phyloP scores from a whole-genome alignment of 305 asterid species.

The Ilex paraguariensis region DNA sequence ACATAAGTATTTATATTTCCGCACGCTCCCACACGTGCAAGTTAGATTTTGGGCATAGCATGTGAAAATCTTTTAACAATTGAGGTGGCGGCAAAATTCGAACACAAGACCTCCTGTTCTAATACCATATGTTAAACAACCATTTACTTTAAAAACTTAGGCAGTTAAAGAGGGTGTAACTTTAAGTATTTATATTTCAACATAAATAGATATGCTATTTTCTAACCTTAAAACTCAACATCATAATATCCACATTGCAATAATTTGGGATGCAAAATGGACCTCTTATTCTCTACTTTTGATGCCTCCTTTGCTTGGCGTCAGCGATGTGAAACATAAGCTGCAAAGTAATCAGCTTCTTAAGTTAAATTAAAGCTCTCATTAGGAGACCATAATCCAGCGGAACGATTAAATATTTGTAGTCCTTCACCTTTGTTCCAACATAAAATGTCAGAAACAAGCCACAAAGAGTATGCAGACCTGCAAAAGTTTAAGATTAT shows the following conservation, averaged over 20 bases:
- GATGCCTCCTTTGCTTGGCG: constrained; percentile 55
- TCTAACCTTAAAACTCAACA: no score
- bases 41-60: no score
- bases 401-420: constrained; percentile 4
- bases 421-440: constrained; percentile 73
- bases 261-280: constrained; percentile 12
- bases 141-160: no score
- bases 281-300: constrained; percentile 33
- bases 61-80: no score
- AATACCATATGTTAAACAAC: no score
- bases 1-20: no score
- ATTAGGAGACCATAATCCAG: constrained; percentile 6
- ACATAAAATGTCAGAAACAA: constrained; percentile 71
- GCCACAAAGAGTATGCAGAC: constrained; percentile 63
- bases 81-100: no score
- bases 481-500: constrained; percentile 37
- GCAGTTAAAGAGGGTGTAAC: no score
- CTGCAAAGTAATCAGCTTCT: constrained; percentile 37
- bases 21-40: no score
- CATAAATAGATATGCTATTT: no score
- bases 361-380: constrained; percentile 14
- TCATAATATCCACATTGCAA: background rate
- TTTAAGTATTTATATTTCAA: no score
- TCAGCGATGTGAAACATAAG: constrained; percentile 89
- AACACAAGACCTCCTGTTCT: no score